Percentiles rank a stretch among this genome's conserved stretches.
Conservation (phyloP, 768 basidiomycete species). For the Leccinum arenicola region DNA sequence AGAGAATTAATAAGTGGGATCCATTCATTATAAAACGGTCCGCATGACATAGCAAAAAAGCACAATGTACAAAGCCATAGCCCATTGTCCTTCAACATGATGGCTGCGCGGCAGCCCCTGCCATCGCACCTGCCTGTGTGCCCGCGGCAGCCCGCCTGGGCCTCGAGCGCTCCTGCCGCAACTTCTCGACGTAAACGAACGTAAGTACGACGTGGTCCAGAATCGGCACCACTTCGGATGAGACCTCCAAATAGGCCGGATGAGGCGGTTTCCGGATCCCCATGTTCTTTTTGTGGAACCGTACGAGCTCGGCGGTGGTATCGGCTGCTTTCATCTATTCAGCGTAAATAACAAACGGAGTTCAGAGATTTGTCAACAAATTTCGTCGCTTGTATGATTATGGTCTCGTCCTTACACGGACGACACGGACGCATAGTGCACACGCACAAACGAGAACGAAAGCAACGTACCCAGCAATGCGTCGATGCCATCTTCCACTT, state of each 20-base stretch:
- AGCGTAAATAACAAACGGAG: not conserved
- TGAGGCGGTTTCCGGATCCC: conserved; percentile 20
- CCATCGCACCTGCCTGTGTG: no score
- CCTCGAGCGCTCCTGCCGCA: conserved; percentile 12
- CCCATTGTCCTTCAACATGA: not conserved
- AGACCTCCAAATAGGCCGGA: conserved; percentile 24
- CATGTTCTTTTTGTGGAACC: conserved; percentile 24
- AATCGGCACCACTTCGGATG: conserved; percentile 14
- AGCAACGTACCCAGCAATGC: conserved; percentile 25
- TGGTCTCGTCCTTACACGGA: no score
- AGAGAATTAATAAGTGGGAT: not conserved
- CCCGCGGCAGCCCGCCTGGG: not conserved
- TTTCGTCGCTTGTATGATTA: not conserved
- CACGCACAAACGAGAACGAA: not conserved
- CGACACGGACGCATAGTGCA: not conserved
- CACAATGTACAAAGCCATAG: not conserved
- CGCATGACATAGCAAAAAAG: not conserved
- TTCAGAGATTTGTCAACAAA: not conserved
- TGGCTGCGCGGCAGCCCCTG: no score
- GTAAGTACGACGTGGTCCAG: conserved; percentile 28
- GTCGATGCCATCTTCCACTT: conserved; percentile 30
- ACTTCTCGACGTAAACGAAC: conserved; percentile 20
- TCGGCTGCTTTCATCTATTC: conserved; percentile 19
- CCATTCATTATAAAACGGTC: not conserved
- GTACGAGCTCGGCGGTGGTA: conserved; percentile 17